A percentile compares a stretch with the other conserved stretches of the same genome.
Conservation (phyloP, 2,329 filamentous ascomycete species). For the Trichophyton mentagrophytes region DNA sequence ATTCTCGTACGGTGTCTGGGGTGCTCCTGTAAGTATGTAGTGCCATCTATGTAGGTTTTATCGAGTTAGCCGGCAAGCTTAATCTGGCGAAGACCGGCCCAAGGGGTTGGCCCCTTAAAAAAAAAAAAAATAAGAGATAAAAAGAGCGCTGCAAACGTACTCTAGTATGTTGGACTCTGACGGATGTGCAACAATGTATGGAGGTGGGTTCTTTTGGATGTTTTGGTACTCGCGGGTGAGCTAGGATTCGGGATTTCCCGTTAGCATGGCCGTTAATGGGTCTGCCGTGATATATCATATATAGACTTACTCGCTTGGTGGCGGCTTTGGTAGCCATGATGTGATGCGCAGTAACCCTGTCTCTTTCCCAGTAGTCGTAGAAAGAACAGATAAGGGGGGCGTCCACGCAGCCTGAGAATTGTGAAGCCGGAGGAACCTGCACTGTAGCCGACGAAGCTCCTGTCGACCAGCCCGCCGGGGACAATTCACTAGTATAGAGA, state of each 20-base stretch:
- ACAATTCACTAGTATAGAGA: too few relatives aligned
- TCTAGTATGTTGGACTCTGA: slow-evolving; percentile 87
- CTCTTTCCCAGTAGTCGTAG: neutral
- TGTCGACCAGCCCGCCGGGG: too few relatives aligned
- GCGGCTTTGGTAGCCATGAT: slow-evolving; percentile 60
- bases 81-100: neutral
- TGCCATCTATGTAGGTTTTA: slow-evolving; percentile 53
- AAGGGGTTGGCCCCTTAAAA: neutral
- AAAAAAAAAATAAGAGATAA: neutral
- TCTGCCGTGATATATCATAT: neutral
- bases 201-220: slow-evolving; percentile 64
- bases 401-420: too few relatives aligned
- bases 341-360: slow-evolving; percentile 21
- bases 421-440: too few relatives aligned
- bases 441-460: too few relatives aligned
- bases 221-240: slow-evolving; percentile 53
- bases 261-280: neutral
- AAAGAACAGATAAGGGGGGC: too few relatives aligned
- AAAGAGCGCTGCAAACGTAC: slow-evolving; percentile 34
- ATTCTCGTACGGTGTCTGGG: slow-evolving; percentile 82
- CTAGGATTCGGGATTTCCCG: slow-evolving; percentile 20
- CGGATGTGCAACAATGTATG: slow-evolving; percentile 78
- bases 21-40: slow-evolving; percentile 88
- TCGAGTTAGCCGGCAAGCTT: neutral
- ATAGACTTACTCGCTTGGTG: slow-evolving; percentile 51